Percentiles rank a stretch among this genome's conserved stretches.
Conservation (phyloP, 768 basidiomycete species). For the Mycena floridula region DNA sequence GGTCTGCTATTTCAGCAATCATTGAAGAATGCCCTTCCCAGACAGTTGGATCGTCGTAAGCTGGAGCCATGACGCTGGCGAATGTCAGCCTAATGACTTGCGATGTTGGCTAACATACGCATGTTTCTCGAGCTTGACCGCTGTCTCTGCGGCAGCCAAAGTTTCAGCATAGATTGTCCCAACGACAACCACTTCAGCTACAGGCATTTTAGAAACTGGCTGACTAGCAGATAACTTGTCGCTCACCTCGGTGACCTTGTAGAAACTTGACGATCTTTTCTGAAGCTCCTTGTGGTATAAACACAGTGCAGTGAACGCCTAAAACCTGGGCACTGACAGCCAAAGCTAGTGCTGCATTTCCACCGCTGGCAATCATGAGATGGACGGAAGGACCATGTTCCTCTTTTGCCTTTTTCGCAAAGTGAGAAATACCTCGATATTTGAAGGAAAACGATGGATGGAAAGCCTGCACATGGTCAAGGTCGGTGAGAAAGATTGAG, state of each 20-base stretch:
- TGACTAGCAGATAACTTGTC: no score
- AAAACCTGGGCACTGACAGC: conserved; percentile 56
- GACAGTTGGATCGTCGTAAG: conserved; percentile 62
- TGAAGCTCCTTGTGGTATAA: conserved; percentile 50
- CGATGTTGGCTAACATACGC: conserved; percentile 38
- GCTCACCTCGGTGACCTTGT: conserved; percentile 41
- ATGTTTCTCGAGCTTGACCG: conserved; percentile 36
- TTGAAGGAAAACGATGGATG: conserved; percentile 78
- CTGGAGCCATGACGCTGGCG: conserved; percentile 57
- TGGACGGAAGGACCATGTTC: conserved; percentile 50
- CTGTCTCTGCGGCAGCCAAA: conserved; percentile 39
- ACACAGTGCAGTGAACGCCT: conserved; percentile 58
- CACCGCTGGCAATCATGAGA: conserved; percentile 66
- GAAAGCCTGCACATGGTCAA: conserved; percentile 49
- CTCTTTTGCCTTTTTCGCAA: conserved; percentile 45
- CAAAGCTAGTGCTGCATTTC: conserved; percentile 75
- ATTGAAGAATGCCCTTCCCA: conserved; percentile 81
- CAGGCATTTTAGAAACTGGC: no score
- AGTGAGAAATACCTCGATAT: conserved; percentile 62
- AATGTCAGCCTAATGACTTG: conserved; percentile 1
- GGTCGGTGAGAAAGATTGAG: conserved; percentile 3
- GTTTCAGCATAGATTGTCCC: conserved; percentile 59
- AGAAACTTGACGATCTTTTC: conserved; percentile 45
- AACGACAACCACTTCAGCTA: conserved; percentile 50
- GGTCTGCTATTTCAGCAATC: conserved; percentile 53